Percentiles rank a stretch among this genome's conserved stretches.
Evolutionary conservation across 805 yeast species (phyloP).

Genomic region (Yarrowia sp.): DNA sequence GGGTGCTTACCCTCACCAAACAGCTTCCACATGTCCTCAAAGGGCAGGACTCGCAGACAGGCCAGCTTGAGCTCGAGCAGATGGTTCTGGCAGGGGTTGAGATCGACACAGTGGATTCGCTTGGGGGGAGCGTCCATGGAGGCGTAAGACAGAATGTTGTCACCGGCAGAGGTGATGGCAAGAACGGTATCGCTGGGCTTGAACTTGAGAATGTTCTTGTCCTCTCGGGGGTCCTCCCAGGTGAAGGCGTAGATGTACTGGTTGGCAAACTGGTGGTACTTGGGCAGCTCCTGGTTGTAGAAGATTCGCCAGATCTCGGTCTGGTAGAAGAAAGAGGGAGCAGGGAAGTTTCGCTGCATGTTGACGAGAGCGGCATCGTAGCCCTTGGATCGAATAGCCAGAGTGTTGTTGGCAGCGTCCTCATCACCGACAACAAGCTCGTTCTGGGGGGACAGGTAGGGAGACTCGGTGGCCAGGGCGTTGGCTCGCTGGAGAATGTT

Average conservation of each 20-base stretch:
- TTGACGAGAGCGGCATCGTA: constrained; percentile 76
- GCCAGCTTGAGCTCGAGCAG: constrained; percentile 80
- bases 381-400: constrained; percentile 58
- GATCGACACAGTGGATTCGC: constrained; percentile 82
- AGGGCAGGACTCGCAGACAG: constrained; percentile 62
- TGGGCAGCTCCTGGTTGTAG: constrained; percentile 73
- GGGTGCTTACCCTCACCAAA: constrained; percentile 77
- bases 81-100: constrained; percentile 84
- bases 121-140: constrained; percentile 73
- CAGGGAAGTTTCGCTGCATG: constrained; percentile 70
- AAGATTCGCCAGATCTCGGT: constrained; percentile 78
- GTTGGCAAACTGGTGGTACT: constrained; percentile 72
- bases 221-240: constrained; percentile 91
- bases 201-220: constrained; percentile 68
- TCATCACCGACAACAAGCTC: constrained; percentile 42
- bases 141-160: constrained; percentile 78
- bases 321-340: constrained; percentile 82
- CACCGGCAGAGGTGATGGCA: constrained; percentile 89
- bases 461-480: constrained; percentile 80
- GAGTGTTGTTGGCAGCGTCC: constrained; percentile 40
- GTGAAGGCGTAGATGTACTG: constrained; percentile 88
- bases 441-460: constrained; percentile 71
- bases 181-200: constrained; percentile 71
- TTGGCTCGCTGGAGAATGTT: constrained; percentile 63
- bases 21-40: constrained; percentile 71